A percentile compares a stretch with the other conserved stretches of the same genome.
Evolutionary conservation across 2,329 filamentous ascomycete species (phyloP).

Genomic region (Neonectria coccinea): DNA sequence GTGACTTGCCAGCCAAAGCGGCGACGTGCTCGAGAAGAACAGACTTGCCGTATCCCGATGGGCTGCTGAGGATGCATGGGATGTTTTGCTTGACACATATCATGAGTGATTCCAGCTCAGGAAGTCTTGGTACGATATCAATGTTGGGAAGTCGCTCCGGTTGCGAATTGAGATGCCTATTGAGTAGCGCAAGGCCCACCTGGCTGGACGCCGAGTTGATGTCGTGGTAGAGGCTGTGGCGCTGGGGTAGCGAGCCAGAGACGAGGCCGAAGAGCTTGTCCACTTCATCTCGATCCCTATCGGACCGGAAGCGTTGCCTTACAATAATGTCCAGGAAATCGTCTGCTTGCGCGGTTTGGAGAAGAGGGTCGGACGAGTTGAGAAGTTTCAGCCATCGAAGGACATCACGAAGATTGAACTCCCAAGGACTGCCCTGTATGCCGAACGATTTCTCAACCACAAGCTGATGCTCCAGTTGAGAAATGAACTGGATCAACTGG

Average conservation of each 20-base stretch:
- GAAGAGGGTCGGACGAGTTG: conserved; percentile 64
- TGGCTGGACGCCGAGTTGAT: conserved; percentile 76
- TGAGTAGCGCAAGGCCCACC: conserved; percentile 80
- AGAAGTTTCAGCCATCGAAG: conserved; percentile 84
- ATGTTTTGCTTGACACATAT: conserved; percentile 87
- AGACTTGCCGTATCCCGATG: conserved; percentile 89
- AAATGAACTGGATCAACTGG: conserved; percentile 83
- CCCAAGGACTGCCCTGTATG: conserved; percentile 83
- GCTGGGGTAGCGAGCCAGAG: conserved; percentile 66
- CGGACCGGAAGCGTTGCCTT: conserved; percentile 84
- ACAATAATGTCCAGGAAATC: conserved; percentile 88
- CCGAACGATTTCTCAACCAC: conserved; percentile 69
- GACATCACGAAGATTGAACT: conserved; percentile 93
- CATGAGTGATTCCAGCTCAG: conserved; percentile 86
- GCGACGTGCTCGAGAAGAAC: conserved; percentile 83
- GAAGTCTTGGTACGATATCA: conserved; percentile 67
- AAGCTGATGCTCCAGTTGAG: conserved; percentile 79
- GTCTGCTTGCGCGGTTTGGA: conserved; percentile 69
- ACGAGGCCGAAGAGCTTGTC: conserved; percentile 73
- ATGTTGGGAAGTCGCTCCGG: conserved; percentile 64
- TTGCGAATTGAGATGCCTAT: conserved; percentile 68
- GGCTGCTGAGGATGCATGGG: conserved; percentile 88
- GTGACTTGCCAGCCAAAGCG: conserved; percentile 77
- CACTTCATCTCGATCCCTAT: conserved; percentile 74
- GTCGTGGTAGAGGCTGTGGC: conserved; percentile 78